These are phyloP conservation scores for Neurospora sp. DNA, from an alignment of 495 filamentous ascomycete species.

Conservation along the genomic window DNA sequence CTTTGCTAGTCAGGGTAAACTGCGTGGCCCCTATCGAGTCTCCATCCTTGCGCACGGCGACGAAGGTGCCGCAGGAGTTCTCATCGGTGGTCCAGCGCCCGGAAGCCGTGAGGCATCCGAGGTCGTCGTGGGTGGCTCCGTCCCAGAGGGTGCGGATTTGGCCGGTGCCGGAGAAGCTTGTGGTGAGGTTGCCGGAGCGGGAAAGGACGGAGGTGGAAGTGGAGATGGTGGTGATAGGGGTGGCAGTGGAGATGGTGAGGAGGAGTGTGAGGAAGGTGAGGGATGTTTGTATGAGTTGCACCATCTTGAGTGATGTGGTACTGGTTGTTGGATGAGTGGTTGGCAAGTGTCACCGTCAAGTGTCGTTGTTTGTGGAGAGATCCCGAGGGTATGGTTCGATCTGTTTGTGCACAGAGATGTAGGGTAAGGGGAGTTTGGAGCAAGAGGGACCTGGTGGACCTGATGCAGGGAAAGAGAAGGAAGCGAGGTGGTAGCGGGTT, in stretches of 20 bases:
- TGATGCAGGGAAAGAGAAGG: background rate
- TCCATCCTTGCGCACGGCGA: background rate
- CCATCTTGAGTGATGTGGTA: background rate
- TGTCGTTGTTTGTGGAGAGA: background rate
- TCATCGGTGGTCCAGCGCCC: constrained; percentile 16
- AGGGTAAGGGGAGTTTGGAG: background rate
- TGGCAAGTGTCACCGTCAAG: background rate
- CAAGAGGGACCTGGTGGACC: background rate
- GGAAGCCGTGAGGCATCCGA: constrained; percentile 16
- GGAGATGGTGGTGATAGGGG: background rate
- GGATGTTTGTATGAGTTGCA: background rate
- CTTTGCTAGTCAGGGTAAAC: constrained; percentile 2
- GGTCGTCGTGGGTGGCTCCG: constrained; percentile 10
- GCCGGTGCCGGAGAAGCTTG: constrained; percentile 9
- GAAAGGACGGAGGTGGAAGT: background rate
- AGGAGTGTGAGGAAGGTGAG: background rate
- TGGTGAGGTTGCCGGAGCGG: background rate
- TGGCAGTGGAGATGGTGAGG: background rate
- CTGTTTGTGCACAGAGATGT: background rate
- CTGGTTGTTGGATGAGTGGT: background rate
- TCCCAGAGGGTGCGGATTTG: constrained; percentile 14
- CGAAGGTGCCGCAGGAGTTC: constrained; percentile 10
- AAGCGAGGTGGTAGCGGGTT: background rate
- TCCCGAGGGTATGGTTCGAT: background rate
- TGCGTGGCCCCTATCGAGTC: background rate